These are phyloP conservation scores for Exophiala bonariae DNA, from an alignment of 2,329 filamentous ascomycete species.

Conservation along the genomic window DNA sequence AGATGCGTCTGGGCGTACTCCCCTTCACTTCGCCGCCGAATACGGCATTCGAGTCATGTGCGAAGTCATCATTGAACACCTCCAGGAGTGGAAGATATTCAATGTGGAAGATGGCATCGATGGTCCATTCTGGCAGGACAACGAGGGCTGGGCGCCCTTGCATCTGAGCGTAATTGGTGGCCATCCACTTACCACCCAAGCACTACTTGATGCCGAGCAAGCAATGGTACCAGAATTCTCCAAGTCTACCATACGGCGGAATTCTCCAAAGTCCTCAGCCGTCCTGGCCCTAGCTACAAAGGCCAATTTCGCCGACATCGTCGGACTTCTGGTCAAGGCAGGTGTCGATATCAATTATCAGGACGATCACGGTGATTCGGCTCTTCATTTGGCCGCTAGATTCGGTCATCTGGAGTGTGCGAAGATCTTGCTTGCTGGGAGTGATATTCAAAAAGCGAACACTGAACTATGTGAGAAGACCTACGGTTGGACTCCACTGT, in stretches of 20 bases:
- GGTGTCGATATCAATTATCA: conserved; percentile 93
- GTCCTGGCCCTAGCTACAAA: conserved; percentile 85
- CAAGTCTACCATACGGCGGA: conserved; percentile 63
- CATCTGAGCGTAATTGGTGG: conserved; percentile 91
- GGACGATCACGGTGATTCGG: conserved; percentile 85
- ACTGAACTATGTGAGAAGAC: conserved; percentile 77
- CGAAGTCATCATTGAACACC: conserved; percentile 79
- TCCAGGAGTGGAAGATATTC: conserved; percentile 88
- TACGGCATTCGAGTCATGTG: conserved; percentile 93
- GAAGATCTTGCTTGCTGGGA: conserved; percentile 70
- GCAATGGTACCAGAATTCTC: conserved; percentile 62
- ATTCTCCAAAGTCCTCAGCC: conserved; percentile 79
- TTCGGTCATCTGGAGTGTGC: conserved; percentile 84
- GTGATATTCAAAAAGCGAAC: conserved; percentile 68
- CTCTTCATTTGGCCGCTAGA: conserved; percentile 85
- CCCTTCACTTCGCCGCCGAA: conserved; percentile 90
- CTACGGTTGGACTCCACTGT: conserved; percentile 93
- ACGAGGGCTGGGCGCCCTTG: conserved; percentile 84
- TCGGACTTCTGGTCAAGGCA: conserved; percentile 82
- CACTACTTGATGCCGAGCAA: conserved; percentile 76
- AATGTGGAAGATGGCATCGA: conserved; percentile 84
- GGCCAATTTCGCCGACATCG: conserved; percentile 80
- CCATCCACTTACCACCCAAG: conserved; percentile 80
- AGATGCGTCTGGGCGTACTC: conserved; percentile 79
- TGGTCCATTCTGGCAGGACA: conserved; percentile 84